These are phyloP conservation scores for Rhynchospora tenuis DNA, from an alignment of 176 grass and related monocot genomes.

Conservation along the genomic window DNA sequence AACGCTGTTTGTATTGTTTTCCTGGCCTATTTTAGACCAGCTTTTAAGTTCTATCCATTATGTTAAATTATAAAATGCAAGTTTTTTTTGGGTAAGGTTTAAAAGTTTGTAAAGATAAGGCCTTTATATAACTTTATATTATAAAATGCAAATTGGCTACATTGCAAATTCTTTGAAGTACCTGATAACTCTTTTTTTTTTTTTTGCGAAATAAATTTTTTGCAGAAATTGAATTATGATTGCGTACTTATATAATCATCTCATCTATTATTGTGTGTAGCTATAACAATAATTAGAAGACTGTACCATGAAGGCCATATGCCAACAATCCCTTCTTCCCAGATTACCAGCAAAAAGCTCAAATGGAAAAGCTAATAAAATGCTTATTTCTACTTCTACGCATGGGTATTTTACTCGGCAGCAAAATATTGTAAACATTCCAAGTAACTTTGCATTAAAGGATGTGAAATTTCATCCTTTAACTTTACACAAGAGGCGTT, in stretches of 20 bases:
- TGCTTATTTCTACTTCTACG: conserved; percentile 8
- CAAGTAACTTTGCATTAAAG: neutral
- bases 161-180: neutral
- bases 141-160: no score
- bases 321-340: neutral
- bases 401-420: neutral
- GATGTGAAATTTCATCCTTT: conserved; percentile 8
- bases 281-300: conserved; percentile 1
- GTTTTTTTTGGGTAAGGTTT: no score
- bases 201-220: neutral
- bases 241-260: neutral
- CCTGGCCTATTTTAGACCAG: no score
- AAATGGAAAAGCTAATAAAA: neutral
- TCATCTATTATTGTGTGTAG: neutral
- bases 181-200: neutral
- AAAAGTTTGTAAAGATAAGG: no score
- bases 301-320: conserved; percentile 23
- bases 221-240: neutral
- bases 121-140: no score
- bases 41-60: no score
- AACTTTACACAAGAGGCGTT: conserved; percentile 24
- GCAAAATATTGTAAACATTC: neutral
- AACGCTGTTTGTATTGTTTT: no score
- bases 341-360: neutral
- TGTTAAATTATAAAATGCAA: no score